Percentiles rank a stretch among this genome's conserved stretches.
These are phyloP conservation scores for Cavenderia fasciculata DNA, from an alignment of 78 protist species.

Conservation along the genomic window DNA sequence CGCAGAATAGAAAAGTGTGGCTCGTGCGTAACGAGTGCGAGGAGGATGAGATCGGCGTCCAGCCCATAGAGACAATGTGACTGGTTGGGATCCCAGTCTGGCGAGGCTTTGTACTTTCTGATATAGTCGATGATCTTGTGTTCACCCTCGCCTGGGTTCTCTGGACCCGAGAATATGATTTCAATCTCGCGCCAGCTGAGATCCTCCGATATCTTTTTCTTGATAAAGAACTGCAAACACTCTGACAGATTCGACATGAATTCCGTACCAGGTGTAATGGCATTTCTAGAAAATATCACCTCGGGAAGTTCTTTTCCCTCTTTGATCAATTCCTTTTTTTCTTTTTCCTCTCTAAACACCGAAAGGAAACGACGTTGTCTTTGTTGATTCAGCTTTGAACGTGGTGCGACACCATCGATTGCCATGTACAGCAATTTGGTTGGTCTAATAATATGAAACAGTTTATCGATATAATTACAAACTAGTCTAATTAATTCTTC, in stretches of 20 bases:
- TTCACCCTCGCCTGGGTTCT: conserved; percentile 99
- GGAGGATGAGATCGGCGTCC: conserved; percentile 99
- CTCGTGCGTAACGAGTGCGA: conserved; percentile 99
- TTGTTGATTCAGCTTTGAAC: conserved; percentile 98
- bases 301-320: conserved; percentile 45
- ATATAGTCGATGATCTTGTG: conserved; percentile 99
- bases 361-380: conserved; percentile 95
- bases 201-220: conserved; percentile 81
- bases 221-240: conserved; percentile 88
- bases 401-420: conserved; percentile 98
- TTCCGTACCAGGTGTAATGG: conserved; percentile 99
- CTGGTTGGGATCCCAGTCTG: conserved; percentile 93
- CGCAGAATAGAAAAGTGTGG: conserved; percentile 96
- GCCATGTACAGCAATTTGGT: conserved; percentile 98
- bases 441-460: conserved; percentile 97
- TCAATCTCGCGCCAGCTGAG: conserved; percentile 89
- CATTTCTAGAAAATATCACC: conserved; percentile 89
- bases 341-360: conserved; percentile 85
- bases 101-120: conserved; percentile 86
- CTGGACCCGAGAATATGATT: conserved; percentile 84
- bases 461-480: conserved; percentile 93
- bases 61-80: conserved; percentile 83
- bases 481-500: conserved; percentile 93
- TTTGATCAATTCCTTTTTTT: conserved; percentile 28
- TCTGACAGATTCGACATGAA: conserved; percentile 94